Conservation (phyloP, 768 basidiomycete genomes). For the Podaxis pistillaris region DNA sequence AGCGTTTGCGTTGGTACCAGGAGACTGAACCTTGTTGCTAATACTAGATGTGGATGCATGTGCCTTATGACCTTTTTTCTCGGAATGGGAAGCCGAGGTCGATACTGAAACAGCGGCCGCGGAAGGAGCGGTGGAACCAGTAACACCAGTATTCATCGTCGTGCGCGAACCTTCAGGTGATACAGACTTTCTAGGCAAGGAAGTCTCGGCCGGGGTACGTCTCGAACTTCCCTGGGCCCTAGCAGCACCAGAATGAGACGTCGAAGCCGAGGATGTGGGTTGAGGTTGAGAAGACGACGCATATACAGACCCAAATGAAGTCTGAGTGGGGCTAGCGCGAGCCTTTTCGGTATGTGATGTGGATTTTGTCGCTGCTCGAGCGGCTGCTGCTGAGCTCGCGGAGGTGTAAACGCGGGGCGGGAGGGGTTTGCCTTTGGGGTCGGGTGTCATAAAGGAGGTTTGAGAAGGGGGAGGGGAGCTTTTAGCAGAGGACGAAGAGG, state of each 20-base stretch:
- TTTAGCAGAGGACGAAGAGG: neutral
- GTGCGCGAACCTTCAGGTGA: constrained; percentile 5
- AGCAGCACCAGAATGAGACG: constrained; percentile 4
- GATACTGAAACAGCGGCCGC: constrained; percentile 3
- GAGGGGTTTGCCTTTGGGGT: neutral
- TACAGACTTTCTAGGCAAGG: constrained; percentile 4
- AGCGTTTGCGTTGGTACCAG: neutral
- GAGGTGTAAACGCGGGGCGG: constrained; percentile 3
- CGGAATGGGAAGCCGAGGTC: neutral
- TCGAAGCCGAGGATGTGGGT: neutral
- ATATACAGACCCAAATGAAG: neutral
- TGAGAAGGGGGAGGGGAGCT: constrained; percentile 4
- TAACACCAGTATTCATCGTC: neutral
- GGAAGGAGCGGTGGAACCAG: neutral
- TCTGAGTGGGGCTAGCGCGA: constrained; percentile 6
- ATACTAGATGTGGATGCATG: neutral
- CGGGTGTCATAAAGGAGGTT: neutral
- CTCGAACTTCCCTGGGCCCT: neutral
- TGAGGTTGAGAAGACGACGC: constrained; percentile 8
- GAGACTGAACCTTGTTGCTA: neutral
- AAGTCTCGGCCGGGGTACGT: neutral
- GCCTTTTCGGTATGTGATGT: constrained; percentile 4
- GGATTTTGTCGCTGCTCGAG: constrained; percentile 11
- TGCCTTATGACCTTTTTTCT: neutral
- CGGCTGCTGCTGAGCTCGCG: constrained; percentile 11